Conservation (phyloP, 2,329 filamentous ascomycete species). For the Monilinia laxa region DNA sequence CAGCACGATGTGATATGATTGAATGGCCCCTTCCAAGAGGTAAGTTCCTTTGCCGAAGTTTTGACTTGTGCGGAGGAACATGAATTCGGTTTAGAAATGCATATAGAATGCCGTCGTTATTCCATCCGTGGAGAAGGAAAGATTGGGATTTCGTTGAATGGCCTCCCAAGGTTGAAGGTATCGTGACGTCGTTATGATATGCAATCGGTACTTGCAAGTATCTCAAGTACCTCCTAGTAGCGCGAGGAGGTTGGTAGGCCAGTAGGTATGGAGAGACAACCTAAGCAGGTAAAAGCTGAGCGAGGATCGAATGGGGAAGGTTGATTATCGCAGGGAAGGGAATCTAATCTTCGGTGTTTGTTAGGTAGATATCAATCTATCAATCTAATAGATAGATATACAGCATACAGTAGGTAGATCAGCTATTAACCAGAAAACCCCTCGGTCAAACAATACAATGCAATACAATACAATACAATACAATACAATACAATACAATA, state of each 20-base stretch:
- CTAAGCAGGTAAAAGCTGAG: background rate
- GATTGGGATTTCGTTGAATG: background rate
- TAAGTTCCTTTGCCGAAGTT: too few species aligned
- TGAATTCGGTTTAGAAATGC: background rate
- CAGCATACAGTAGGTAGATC: too few species aligned
- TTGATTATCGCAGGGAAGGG: conserved; percentile 1
- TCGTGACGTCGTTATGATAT: conserved; percentile 17
- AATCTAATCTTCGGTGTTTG: too few species aligned
- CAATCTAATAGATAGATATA: too few species aligned
- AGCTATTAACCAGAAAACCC: too few species aligned
- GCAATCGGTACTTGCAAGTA: background rate
- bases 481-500: background rate
- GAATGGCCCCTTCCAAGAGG: background rate
- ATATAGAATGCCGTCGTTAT: background rate
- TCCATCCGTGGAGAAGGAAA: background rate
- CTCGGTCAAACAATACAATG: background rate
- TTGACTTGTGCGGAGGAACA: background rate
- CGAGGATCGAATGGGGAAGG: conserved; percentile 4
- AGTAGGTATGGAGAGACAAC: background rate
- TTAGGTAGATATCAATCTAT: too few species aligned
- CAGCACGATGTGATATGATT: background rate
- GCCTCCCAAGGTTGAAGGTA: background rate
- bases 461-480: background rate
- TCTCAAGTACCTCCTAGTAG: too few species aligned
- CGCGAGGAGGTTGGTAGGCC: too few species aligned